Conservation (phyloP, 225 moss, liverwort and hornwort species). For the Polytrichum commune region DNA sequence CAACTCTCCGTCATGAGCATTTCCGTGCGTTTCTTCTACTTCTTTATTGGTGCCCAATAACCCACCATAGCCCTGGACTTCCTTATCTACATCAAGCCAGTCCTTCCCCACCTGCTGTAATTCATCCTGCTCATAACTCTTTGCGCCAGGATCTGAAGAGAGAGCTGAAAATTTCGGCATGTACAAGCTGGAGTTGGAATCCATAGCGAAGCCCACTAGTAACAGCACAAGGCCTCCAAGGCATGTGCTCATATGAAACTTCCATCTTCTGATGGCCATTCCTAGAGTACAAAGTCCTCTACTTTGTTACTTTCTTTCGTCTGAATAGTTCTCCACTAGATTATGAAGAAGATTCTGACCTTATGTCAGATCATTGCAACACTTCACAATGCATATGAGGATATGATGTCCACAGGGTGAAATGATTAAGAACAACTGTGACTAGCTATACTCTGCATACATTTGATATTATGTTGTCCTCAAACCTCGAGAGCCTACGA, state of each 20-base stretch:
- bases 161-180: not conserved
- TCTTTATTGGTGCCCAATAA: not conserved
- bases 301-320: too few relatives aligned
- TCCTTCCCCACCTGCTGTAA: not conserved
- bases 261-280: too few relatives aligned
- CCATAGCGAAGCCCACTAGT: not conserved
- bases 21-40: not conserved
- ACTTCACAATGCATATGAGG: too few relatives aligned
- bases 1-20: not conserved
- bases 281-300: too few relatives aligned
- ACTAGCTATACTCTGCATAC: too few relatives aligned
- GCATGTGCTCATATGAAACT: not conserved
- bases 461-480: too few relatives aligned
- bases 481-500: too few relatives aligned
- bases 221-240: slow-evolving; percentile 3
- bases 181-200: slow-evolving; percentile 5
- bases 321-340: too few relatives aligned
- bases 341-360: too few relatives aligned
- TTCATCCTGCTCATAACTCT: not conserved
- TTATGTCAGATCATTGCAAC: too few relatives aligned
- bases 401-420: too few relatives aligned
- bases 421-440: too few relatives aligned
- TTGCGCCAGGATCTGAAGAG: not conserved
- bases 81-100: not conserved
- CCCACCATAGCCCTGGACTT: not conserved